Base-by-base conservation (phyloP, 164 flowering plant genomes). In the Platanus orientalis region DNA sequence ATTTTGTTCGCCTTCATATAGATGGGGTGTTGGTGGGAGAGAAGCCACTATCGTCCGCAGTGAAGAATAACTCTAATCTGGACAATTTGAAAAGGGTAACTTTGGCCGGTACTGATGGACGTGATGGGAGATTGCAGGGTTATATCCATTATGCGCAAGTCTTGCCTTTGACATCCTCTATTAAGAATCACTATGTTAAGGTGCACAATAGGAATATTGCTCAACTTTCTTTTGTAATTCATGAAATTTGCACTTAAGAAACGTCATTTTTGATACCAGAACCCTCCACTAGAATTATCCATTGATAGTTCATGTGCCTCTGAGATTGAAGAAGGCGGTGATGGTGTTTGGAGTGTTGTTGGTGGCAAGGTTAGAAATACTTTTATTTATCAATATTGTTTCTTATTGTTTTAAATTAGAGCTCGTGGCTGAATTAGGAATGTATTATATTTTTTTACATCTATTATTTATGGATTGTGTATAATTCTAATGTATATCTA, bases 331-430 rank as follows among this genome's bases (percentile, higher is more conserved):
- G 86, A 79, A 70, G 94, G 76, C 54, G 72, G 59, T 54, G 92
- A 83, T 80, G 97, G 94, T 61, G 78, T 86, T 75, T 89, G 96
- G 97, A 82, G 77, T 71, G 82, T 92, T 60, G 84, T 87, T 60
- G 96, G 97, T 66, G 97, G 97, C 65, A 92, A 92, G 97, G 97
- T 88, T 48, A 60, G 75, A 34, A 23, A 26, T 10, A 25, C 27
- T 62, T 54, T 62, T 23, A 52, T 60, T 57, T 40, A 7, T n/a
- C 42, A n/a, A n/a, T n/a, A n/a, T n/a, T n/a, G n/a, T n/a, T n/a
- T n/a, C n/a, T n/a, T n/a, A n/a, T n/a, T n/a, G n/a, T n/a, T 36
- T 14, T 36, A 36, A 1, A 36, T 7, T 7, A 36, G 42, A 4
- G 13, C 0, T 13, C 28, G 12, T 56, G 23, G 44, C 30, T 21